phyloP scores from a whole-genome alignment of 208 protist species.

The Trypanosoma cruzi region DNA sequence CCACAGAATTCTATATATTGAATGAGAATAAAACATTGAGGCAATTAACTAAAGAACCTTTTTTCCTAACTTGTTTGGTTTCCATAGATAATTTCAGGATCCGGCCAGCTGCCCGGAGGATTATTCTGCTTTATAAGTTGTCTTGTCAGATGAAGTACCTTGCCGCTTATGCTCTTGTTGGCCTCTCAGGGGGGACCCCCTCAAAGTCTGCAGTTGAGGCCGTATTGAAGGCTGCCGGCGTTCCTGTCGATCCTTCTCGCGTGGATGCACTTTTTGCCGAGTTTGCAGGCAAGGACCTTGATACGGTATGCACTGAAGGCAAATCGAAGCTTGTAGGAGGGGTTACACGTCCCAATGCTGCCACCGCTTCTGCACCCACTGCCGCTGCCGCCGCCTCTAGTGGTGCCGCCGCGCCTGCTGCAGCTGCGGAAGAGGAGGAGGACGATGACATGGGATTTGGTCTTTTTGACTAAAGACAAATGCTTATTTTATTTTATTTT shows the following conservation, averaged over 20 bases:
- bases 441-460: constrained; percentile 92
- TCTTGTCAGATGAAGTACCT: constrained; percentile 55
- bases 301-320: constrained; percentile 85
- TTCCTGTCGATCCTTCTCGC: constrained; percentile 69
- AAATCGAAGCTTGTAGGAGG: constrained; percentile 85
- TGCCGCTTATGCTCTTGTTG: constrained; percentile 91
- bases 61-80: too few relatives aligned
- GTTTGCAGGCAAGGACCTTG: constrained; percentile 92
- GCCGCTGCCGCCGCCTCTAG: constrained; percentile 51
- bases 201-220: constrained; percentile 85
- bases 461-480: constrained; percentile 86
- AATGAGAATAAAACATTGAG: too few relatives aligned
- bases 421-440: constrained; percentile 64
- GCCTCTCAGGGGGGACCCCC: constrained; percentile 83
- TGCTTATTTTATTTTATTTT: constrained; percentile 22
- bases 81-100: too few relatives aligned
- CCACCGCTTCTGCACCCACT: constrained; percentile 42
- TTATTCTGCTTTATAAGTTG: too few relatives aligned
- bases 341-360: constrained; percentile 22
- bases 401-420: constrained; percentile 46
- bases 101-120: too few relatives aligned
- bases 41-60: too few relatives aligned
- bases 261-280: constrained; percentile 74
- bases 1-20: too few relatives aligned
- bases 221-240: constrained; percentile 89